These are phyloP conservation scores for Talaromyces adpressus DNA, from an alignment of 495 filamentous ascomycete species.

Conservation along the genomic window DNA sequence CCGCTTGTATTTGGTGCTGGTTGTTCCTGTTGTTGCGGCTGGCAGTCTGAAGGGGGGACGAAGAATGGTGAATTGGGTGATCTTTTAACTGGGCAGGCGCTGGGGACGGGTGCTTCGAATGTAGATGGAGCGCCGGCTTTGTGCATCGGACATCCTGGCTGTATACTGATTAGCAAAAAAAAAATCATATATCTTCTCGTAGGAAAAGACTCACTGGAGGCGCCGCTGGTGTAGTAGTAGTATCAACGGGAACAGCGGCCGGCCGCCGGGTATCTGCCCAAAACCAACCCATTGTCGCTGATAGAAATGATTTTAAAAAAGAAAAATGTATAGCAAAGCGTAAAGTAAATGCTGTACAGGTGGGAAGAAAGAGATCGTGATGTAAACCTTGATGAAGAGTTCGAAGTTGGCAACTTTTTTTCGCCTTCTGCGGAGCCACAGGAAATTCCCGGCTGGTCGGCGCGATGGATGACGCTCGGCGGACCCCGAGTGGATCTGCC, in stretches of 20 bases:
- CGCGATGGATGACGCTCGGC: conserved; percentile 5
- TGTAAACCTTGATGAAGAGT: not conserved
- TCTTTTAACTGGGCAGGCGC: conserved; percentile 46
- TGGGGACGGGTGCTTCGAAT: conserved; percentile 34
- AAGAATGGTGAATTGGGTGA: conserved; percentile 38
- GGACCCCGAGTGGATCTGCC: not conserved
- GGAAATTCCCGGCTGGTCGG: conserved; percentile 1
- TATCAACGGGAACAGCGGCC: conserved; percentile 23
- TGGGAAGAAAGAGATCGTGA: not conserved
- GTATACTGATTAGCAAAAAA: conserved; percentile 25
- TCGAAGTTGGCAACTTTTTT: not conserved
- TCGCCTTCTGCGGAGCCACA: conserved; percentile 1
- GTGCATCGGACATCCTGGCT: conserved; percentile 94
- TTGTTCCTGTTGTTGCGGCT: conserved; percentile 3
- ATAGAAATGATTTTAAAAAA: not conserved
- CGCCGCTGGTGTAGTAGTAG: conserved; percentile 29
- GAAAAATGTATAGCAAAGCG: not conserved
- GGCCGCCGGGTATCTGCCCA: conserved; percentile 70
- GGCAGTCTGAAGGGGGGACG: conserved; percentile 14
- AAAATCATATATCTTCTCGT: not conserved
- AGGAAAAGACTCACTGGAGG: conserved; percentile 59
- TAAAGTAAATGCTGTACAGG: not conserved
- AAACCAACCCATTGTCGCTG: conserved; percentile 84
- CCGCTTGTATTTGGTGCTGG: conserved; percentile 34
- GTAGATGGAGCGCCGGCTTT: conserved; percentile 46